These are phyloP conservation scores for Cryptococcus sp. DNA, from an alignment of 1,284 basidiomycete genomes.

Conservation along the genomic window DNA sequence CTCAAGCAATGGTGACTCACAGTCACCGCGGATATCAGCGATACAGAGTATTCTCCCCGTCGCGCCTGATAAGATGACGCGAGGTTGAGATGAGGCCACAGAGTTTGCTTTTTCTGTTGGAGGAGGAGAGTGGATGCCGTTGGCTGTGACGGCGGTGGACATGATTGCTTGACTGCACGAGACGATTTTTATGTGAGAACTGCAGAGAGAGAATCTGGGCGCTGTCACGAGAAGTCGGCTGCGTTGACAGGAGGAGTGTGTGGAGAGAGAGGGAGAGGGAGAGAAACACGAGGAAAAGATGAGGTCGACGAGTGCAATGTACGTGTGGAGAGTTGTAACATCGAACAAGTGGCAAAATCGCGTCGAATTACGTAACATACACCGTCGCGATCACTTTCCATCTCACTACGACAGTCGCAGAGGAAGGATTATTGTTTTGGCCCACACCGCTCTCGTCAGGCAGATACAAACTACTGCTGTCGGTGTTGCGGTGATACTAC, in stretches of 20 bases:
- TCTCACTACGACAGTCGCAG: neutral
- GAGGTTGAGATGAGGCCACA: slow-evolving; percentile 25
- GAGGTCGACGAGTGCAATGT: neutral
- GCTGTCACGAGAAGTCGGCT: too few relatives aligned
- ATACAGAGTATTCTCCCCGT: slow-evolving; percentile 89
- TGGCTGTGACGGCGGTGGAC: slow-evolving; percentile 14
- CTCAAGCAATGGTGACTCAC: slow-evolving; percentile 30
- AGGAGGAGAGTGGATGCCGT: slow-evolving; percentile 33
- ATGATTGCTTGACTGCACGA: neutral
- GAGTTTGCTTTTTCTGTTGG: slow-evolving; percentile 30
- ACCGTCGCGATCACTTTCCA: neutral
- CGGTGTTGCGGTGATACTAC: neutral
- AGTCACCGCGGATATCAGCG: slow-evolving; percentile 85
- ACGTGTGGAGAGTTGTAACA: neutral
- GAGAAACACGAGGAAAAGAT: neutral
- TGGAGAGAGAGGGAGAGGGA: neutral
- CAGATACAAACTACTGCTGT: neutral
- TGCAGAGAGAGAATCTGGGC: too few relatives aligned
- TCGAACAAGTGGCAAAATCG: slow-evolving; percentile 4
- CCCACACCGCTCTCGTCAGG: neutral
- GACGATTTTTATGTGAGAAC: neutral
- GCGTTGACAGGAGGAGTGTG: neutral
- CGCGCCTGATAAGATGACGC: slow-evolving; percentile 42
- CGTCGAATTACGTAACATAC: slow-evolving; percentile 1
- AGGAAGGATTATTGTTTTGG: neutral